These are phyloP conservation scores for Pythium diclinum DNA, from an alignment of 352 stramenopile genomes.

Conservation along the genomic window DNA sequence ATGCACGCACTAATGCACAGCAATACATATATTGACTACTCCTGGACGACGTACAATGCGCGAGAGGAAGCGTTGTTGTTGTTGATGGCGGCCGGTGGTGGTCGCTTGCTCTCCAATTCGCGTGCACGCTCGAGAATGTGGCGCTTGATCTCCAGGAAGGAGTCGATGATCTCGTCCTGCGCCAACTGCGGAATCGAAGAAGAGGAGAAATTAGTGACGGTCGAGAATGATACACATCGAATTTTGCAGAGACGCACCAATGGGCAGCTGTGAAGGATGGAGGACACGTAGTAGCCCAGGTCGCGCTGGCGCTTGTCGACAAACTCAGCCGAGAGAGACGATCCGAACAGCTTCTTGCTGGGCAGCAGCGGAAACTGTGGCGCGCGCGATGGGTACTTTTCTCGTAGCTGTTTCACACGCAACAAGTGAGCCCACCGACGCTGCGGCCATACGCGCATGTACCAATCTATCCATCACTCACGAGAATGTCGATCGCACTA, in stretches of 20 bases:
- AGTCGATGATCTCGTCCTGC: slow-evolving; percentile 85
- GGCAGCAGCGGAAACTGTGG: slow-evolving; percentile 71
- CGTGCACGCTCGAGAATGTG: slow-evolving; percentile 71
- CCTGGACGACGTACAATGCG: slow-evolving; percentile 21
- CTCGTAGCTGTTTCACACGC: slow-evolving; percentile 45
- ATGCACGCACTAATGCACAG: not conserved
- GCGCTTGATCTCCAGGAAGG: slow-evolving; percentile 86
- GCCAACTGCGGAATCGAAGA: slow-evolving; percentile 42
- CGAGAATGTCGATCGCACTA: slow-evolving; percentile 81
- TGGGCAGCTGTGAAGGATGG: slow-evolving; percentile 76
- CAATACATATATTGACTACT: slow-evolving; percentile 1
- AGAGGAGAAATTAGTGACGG: not conserved
- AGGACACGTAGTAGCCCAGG: slow-evolving; percentile 84
- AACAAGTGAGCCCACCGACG: not conserved
- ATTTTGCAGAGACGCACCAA: slow-evolving; percentile 35
- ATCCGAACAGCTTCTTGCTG: slow-evolving; percentile 87
- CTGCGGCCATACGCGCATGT: not conserved
- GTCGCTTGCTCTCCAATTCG: slow-evolving; percentile 42
- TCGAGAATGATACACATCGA: too few species aligned
- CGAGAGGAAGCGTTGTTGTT: slow-evolving; percentile 4
- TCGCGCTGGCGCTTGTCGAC: slow-evolving; percentile 86
- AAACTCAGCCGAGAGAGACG: slow-evolving; percentile 79
- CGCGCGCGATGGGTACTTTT: slow-evolving; percentile 80
- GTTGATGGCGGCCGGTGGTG: not conserved
- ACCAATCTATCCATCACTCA: slow-evolving; percentile 22